Conservation (phyloP, 805 yeast genomes). For the Nakazawaea anatomiae region DNA sequence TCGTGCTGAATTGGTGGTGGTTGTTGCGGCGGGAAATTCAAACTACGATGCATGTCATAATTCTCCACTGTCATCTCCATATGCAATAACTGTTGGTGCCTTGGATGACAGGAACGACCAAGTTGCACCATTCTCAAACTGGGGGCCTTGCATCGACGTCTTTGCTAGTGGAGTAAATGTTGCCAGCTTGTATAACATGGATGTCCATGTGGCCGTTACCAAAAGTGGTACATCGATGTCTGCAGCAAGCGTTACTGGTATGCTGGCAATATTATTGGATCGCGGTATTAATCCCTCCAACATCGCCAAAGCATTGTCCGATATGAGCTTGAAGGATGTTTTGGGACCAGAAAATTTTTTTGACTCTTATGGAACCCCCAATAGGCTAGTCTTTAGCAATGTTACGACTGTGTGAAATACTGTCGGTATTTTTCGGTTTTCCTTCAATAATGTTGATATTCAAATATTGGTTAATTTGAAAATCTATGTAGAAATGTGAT, state of each 20-base stretch:
- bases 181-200: constrained; percentile 41
- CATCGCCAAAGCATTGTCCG: constrained; percentile 35
- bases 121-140: constrained; percentile 75
- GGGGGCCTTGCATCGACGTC: constrained; percentile 88
- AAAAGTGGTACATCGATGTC: constrained; percentile 83
- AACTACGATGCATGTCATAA: constrained; percentile 71
- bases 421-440: no score
- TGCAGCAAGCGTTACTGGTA: constrained; percentile 67
- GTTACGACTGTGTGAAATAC: no score
- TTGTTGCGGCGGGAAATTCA: constrained; percentile 86
- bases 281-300: constrained; percentile 40
- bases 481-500: no score
- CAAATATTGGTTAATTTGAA: no score
- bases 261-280: constrained; percentile 49
- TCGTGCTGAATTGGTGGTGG: constrained; percentile 63
- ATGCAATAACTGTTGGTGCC: constrained; percentile 82
- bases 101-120: constrained; percentile 68
- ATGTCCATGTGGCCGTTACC: constrained; percentile 20
- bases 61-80: constrained; percentile 79
- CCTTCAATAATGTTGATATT: no score
- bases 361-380: constrained; percentile 53
- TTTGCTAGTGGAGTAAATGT: constrained; percentile 79
- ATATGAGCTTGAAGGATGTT: constrained; percentile 38
- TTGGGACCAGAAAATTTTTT: constrained; percentile 41
- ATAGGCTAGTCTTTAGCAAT: constrained; percentile 32